These are phyloP conservation scores for Starmerella sirachaensis DNA, from an alignment of 805 yeast species.

Conservation along the genomic window DNA sequence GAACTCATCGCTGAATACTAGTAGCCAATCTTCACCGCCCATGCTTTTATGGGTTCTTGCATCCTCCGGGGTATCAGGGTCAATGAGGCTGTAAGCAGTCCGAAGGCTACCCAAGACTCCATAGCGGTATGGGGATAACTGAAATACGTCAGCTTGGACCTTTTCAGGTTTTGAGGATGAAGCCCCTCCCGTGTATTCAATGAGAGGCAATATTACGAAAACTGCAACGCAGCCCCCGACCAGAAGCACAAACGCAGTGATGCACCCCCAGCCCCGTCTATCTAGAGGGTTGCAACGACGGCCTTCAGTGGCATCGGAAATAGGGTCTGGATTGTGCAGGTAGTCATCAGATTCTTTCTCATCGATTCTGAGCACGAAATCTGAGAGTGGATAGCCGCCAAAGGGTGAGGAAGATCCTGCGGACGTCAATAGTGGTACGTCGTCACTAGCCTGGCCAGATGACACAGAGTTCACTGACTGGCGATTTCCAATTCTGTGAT, in stretches of 20 bases:
- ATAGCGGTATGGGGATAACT: slow-evolving; percentile 45
- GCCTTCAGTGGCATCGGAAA: slow-evolving; percentile 76
- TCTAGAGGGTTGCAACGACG: slow-evolving; percentile 28
- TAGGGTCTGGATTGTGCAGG: slow-evolving; percentile 91
- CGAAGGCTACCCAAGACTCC: slow-evolving; percentile 48
- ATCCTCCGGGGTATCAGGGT: slow-evolving; percentile 54
- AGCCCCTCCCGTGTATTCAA: slow-evolving; percentile 67
- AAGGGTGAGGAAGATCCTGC: slow-evolving; percentile 55
- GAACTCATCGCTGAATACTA: slow-evolving; percentile 85
- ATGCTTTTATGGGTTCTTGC: slow-evolving; percentile 40
- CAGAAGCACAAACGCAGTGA: slow-evolving; percentile 37
- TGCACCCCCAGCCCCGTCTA: slow-evolving; percentile 27
- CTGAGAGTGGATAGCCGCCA: slow-evolving; percentile 94
- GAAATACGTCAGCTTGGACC: slow-evolving; percentile 26
- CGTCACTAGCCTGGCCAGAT: too few species aligned
- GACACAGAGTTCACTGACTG: too few species aligned
- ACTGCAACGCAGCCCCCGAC: slow-evolving; percentile 49
- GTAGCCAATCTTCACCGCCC: slow-evolving; percentile 56
- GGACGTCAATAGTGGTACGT: slow-evolving; percentile 23
- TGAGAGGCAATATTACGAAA: slow-evolving; percentile 67
- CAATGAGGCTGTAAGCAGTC: slow-evolving; percentile 40
- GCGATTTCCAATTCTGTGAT: too few species aligned
- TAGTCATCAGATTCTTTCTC: slow-evolving; percentile 94
- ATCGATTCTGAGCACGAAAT: slow-evolving; percentile 79
- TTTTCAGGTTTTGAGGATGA: too few species aligned